Base-by-base conservation (phyloP, 2,329 filamentous ascomycete genomes). In the Xylaria polymorpha region DNA sequence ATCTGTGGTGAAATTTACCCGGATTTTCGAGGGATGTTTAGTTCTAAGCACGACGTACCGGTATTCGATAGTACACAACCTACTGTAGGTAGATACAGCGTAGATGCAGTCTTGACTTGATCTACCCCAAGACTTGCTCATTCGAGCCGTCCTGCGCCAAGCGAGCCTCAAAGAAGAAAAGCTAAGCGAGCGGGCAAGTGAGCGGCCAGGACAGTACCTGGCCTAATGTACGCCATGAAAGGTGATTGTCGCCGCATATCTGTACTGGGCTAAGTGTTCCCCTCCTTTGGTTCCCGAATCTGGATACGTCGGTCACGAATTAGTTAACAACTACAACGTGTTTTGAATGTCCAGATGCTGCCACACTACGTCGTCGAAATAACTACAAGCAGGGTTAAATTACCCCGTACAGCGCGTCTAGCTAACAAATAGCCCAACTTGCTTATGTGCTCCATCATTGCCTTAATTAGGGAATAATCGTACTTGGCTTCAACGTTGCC, bases 121-220 rank as follows among this genome's bases (percentile, higher is more conserved):
- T 32, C 18, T 22, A 41, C n/a, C 48, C 15, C 6, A 44, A 14
- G 43, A 43, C 29, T 50, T 44, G 29, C 60, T 51, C 35, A 41
- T 53, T 39, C 46, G 10, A 22, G 35, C n/a, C 50, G 44, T 65
- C 61, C 43, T 55, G 61, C 61, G 61, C 56, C 50, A 61, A 51
- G 35, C 50, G n/a, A 68, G 61, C 43, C 60, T 64, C 44, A 4
- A 56, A 46, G 41, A 57, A 41, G 66, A 8, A 57, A 65, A 68
- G 10, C n/a, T 55, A 65, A 61, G 61, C 61, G 61, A 64, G 25
- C 14, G 51, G 32, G 50, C 39, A 25, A 62, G 37, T 53, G 46
- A 51, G 25, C 22, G 6, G 48, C 46, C 10, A 51, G 14, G 35
- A 37, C 3, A 9, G 35, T 29, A 14, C 18, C 15, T 15, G 4